These are phyloP conservation scores for Exsudoporus floridanus DNA, from an alignment of 1,284 basidiomycete species.

Conservation along the genomic window DNA sequence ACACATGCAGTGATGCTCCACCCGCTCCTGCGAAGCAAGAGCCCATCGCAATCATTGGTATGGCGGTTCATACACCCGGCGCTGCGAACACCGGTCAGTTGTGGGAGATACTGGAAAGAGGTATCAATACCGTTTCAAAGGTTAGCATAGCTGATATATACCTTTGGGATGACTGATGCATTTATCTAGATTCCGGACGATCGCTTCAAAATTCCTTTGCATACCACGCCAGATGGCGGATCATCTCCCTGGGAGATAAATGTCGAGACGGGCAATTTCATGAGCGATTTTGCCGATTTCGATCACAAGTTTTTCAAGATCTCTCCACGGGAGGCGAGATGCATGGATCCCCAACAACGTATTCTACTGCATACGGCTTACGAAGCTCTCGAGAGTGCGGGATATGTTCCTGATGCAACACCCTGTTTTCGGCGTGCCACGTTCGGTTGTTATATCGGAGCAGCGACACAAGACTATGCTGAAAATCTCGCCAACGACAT, in stretches of 20 bases:
- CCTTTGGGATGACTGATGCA: constrained; percentile 6
- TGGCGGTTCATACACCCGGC: constrained; percentile 66
- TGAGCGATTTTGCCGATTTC: constrained; percentile 56
- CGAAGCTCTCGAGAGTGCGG: constrained; percentile 66
- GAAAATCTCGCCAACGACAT: constrained; percentile 62
- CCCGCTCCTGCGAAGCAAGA: constrained; percentile 38
- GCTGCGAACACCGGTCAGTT: constrained; percentile 47
- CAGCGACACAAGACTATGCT: constrained; percentile 66
- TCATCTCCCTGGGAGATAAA: constrained; percentile 44
- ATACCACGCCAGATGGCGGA: constrained; percentile 27
- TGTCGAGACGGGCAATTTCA: constrained; percentile 62
- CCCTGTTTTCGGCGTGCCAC: constrained; percentile 49
- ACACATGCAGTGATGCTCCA: not conserved
- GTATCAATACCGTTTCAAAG: constrained; percentile 57
- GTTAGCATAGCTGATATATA: constrained; percentile 36
- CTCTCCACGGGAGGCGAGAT: constrained; percentile 67
- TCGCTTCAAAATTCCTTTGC: constrained; percentile 53
- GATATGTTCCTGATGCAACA: constrained; percentile 61
- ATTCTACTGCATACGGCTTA: constrained; percentile 64
- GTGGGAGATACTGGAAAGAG: constrained; percentile 59
- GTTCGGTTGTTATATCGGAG: constrained; percentile 67
- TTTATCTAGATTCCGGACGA: constrained; percentile 52
- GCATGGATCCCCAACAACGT: constrained; percentile 76
- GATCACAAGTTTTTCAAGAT: constrained; percentile 72
- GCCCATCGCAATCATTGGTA: constrained; percentile 67